Evolutionary conservation across 2,329 filamentous ascomycete species (phyloP), one percentile per base, ranked within the genome.

Genomic region (Aspergillus uvarum): DNA sequence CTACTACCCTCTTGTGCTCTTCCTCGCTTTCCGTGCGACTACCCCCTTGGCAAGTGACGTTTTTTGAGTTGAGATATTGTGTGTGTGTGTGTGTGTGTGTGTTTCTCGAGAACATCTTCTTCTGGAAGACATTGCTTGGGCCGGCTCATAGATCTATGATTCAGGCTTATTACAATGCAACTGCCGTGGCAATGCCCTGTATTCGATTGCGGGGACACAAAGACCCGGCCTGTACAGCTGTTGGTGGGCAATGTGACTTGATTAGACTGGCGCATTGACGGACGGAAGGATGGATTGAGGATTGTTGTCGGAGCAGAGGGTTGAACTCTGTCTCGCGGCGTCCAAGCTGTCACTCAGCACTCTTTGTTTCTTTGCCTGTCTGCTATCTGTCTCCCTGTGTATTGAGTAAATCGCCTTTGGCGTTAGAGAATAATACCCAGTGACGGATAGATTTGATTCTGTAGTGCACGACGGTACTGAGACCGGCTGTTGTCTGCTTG

Each of bases 331-430:
- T 49, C 48, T 51, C 62, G 66, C 54, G 68, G 65, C 69, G 70
- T 74, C 70, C 72, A 74, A 75, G 72, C 72, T 75, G 72, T 75
- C 63, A 70, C 72, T 73, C 72, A 75, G 72, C 72, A 65, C 57
- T 47, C 62, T 66, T 53, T 57, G 57, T 65, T 63, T 61, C 52
- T 61, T 63, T 62, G 55, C 52, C 54, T 66, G 59, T 65, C 58
- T 59, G 63, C 64, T 60, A 63, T 65, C 61, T 44, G 38, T 44
- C 14, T 44, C 38, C 63, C 62, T 63, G 65, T 66, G 67, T 59
- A 58, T 63, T 66, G 54, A 65, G 61, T 63, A 62, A 54, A 65
- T 62, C 66, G 64, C 58, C 59, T 58, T 63, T 67, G 67, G 69
- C 70, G 68, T 72, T 73, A 63, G 57, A 69, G 68, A 73, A 73